Conservation (phyloP, 2,329 filamentous ascomycete species). For the Fusarium camptoceras region DNA sequence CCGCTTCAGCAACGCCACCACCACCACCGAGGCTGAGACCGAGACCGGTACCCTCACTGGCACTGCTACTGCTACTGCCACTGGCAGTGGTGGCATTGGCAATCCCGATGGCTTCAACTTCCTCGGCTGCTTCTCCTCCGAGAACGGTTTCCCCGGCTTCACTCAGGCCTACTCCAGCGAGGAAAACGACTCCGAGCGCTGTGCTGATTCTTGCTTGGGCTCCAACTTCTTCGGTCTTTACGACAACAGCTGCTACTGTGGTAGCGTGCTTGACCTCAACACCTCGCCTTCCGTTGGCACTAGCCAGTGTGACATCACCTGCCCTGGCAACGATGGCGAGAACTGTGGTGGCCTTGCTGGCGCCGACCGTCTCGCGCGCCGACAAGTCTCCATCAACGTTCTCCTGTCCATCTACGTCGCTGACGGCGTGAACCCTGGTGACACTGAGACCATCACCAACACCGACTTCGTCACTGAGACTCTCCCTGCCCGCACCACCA, state of each 20-base stretch:
- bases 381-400: constrained; percentile 41
- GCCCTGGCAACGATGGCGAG: constrained; percentile 45
- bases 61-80: constrained; percentile 5
- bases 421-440: constrained; percentile 20
- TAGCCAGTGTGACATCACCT: constrained; percentile 44
- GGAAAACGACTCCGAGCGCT: constrained; percentile 36
- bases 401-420: constrained; percentile 42
- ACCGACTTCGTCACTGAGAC: constrained; percentile 45
- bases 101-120: constrained; percentile 37
- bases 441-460: constrained; percentile 22
- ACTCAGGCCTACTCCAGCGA: constrained; percentile 8
- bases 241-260: constrained; percentile 49
- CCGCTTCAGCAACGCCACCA: constrained; percentile 23
- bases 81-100: neutral
- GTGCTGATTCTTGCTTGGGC: constrained; percentile 42
- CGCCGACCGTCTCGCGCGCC: constrained; percentile 28
- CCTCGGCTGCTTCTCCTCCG: constrained; percentile 48
- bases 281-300: constrained; percentile 17
- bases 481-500: constrained; percentile 43
- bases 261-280: constrained; percentile 22
- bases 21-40: neutral
- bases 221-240: constrained; percentile 45
- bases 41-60: constrained; percentile 9
- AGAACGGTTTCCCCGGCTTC: constrained; percentile 47
- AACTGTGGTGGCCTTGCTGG: constrained; percentile 45